Base-by-base conservation (phyloP, 139 green algal genomes). In the Closterium sp. region DNA sequence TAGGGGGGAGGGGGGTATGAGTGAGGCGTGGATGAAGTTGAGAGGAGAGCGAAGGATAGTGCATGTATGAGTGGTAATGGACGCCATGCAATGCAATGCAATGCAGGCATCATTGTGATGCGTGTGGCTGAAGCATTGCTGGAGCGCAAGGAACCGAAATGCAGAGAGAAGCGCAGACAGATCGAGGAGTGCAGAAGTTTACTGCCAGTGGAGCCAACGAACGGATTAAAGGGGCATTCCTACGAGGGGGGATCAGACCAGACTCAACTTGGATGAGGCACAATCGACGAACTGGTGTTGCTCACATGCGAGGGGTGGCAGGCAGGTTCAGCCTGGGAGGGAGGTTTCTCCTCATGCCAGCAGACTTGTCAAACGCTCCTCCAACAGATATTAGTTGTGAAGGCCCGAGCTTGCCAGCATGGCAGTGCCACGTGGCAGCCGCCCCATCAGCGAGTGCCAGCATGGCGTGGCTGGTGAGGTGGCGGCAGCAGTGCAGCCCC, bases 401-500 rank as follows among this genome's bases (percentile, higher is more conserved):
- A 23, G 33, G 30, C 84, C 30, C 30, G 33, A 19, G 86, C 30
- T 43, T 89, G 86, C 28, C 33, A 33, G 33, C 28, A 33, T 55
- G 33, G 33, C 28, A 23, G 33, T 33, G 33, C 32, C 33, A 33
- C n/a, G 33, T 43, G 33, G 86, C 32, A 89, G 32, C 30, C 32
- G 55, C 55, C 12, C 55, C 55, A 19, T 76, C 55, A 76, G 55
- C 91, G 30, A 94, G 90, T 23, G 91, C 90, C n/a, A 25, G n/a
- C 84, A 94, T 94, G 89, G 90, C 86, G 35, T 28, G 32, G 91
- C 94, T 92, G n/a, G 91, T 94, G 9, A 94, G 66, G 31, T 86
- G 83, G n/a, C 91, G 91, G 64, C 91, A 94, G 90, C 91, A 94
- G 89, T 94, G 91, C 36, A 94, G 90, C 32, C 91, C 91, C 43